phyloP scores from a whole-genome alignment of 2,329 filamentous ascomycete genomes.

The Chalaropsis ovoidea region DNA sequence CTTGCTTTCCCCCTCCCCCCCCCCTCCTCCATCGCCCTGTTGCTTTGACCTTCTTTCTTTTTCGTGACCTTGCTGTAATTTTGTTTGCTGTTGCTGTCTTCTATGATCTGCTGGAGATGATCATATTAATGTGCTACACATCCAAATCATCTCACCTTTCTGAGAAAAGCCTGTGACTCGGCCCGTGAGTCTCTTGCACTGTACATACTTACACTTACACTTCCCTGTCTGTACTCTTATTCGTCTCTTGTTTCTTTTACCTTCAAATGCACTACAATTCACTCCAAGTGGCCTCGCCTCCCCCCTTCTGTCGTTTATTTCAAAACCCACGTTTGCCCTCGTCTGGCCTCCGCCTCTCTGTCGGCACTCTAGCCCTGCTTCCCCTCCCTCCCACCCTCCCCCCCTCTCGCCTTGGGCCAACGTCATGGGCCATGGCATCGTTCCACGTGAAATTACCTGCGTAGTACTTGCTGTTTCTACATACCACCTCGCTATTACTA shows the following conservation, averaged over 20 bases:
- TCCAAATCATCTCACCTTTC: not conserved
- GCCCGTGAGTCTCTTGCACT: not conserved
- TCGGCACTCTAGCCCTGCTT: not conserved
- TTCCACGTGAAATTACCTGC: slow-evolving; percentile 1
- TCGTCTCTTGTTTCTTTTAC: no score
- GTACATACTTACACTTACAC: no score
- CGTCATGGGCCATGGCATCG: not conserved
- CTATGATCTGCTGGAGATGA: not conserved
- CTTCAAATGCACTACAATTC: no score
- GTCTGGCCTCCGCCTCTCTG: not conserved
- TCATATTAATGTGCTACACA: not conserved
- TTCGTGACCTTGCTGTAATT: not conserved
- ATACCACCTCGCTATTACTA: not conserved
- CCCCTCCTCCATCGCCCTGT: not conserved
- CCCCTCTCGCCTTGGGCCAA: not conserved
- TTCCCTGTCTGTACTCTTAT: no score
- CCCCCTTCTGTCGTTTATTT: not conserved
- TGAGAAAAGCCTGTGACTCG: not conserved
- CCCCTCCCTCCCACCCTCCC: no score
- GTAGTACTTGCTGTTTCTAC: not conserved
- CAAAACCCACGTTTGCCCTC: not conserved
- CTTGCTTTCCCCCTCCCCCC: not conserved
- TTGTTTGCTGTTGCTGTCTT: not conserved
- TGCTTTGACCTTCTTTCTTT: not conserved
- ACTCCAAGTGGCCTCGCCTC: not conserved